Evolutionary conservation across 2,329 filamentous ascomycete species (phyloP).

Genomic region (Keithomyces neogunnii): DNA sequence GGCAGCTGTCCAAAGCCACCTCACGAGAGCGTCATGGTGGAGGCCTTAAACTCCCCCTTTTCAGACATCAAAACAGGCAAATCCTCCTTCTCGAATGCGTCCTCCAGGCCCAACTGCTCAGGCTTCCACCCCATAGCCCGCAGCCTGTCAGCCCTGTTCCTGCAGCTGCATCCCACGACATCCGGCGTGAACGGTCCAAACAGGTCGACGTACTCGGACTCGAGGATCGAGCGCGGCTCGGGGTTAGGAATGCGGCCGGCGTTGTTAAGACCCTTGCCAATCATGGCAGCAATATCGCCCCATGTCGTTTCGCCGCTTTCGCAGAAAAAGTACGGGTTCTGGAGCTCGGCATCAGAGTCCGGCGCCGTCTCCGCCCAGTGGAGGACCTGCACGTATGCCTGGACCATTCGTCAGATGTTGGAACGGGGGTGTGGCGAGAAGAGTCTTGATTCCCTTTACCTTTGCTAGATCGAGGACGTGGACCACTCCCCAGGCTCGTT

Average conservation of each 20-base stretch:
- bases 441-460: neutral
- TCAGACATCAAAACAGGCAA: neutral
- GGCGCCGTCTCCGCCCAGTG: neutral
- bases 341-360: neutral
- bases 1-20: too few species aligned
- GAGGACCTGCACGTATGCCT: constrained; percentile 1
- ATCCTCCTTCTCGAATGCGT: constrained; percentile 1
- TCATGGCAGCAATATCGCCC: neutral
- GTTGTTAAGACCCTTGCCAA: neutral
- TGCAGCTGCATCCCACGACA: neutral
- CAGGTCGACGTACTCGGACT: neutral
- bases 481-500: neutral
- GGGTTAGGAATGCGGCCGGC: neutral
- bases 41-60: neutral
- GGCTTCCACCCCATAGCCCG: constrained; percentile 1
- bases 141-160: constrained; percentile 3
- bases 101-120: neutral
- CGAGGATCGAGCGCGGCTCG: neutral
- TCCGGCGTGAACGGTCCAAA: neutral
- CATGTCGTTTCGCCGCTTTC: neutral
- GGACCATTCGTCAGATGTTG: neutral
- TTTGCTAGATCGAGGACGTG: constrained; percentile 3
- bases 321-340: constrained; percentile 2
- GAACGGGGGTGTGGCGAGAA: neutral
- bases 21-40: neutral